Base-by-base conservation (phyloP, 257 asterid genomes). In the Marsdenia floribunda region DNA sequence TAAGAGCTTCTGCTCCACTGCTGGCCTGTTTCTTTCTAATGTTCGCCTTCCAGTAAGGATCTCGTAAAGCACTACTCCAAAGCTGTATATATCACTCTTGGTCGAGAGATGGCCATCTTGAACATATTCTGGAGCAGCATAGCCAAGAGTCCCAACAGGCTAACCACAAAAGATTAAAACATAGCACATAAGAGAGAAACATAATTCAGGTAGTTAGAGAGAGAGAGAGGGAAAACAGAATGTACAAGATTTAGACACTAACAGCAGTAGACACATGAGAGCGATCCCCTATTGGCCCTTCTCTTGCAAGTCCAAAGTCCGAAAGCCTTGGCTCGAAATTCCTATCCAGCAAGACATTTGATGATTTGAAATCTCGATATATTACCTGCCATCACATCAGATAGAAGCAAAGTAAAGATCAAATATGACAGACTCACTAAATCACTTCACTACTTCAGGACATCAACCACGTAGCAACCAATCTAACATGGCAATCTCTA, bases 301-400 rank as follows among this genome's bases (percentile, higher is more conserved):
- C 98, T 84, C 98, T 88, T 68, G 98, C 98, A 76, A 93, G 96
- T 75, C 98, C 98, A 76, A 93, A 93, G 85, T 93, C 97, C 0
- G 98, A 93, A 74, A 93, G 88, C 85, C 83, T 93, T 18, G 98
- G 83, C 29, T 78, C 86, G 80, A 93, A 91, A 53, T 89, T 87
- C 87, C 83, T 83, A 86, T 91, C 97, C 87, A 93, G 81, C 19
- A 93, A 91, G 72, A 93, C 87, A 60, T 93, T 93, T 16, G 98
- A 93, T 50, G 98, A 80, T 77, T 93, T 93, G 85, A 93, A 93
- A 80, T 93, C 97, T 53, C 98, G 87, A 84, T 90, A 88, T 77
- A 93, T 93, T 78, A 93, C 98, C 98, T 93, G 75, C 64, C 22
- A 58, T 44, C 53, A 29, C 33, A 29, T 52, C 26, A 76, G 57